Conservation (phyloP, 2,329 filamentous ascomycete genomes). For the Raffaelea arxii region DNA sequence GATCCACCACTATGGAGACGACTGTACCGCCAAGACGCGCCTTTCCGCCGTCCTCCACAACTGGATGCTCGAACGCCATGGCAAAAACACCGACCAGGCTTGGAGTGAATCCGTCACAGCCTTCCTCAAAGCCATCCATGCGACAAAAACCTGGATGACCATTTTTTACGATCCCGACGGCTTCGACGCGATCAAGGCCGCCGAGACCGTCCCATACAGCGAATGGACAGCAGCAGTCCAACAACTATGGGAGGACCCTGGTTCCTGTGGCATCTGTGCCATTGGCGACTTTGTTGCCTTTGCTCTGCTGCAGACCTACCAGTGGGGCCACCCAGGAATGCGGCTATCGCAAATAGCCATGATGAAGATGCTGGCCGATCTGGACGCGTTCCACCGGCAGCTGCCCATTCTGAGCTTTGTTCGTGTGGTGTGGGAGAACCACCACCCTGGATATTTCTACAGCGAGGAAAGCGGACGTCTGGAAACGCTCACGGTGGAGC, state of each 20-base stretch:
- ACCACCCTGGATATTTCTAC: conserved; percentile 17
- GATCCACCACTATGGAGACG: conserved; percentile 5
- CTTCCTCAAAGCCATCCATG: conserved; percentile 10
- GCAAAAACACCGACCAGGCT: conserved; percentile 11
- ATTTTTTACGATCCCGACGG: conserved; percentile 9
- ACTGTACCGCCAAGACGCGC: conserved; percentile 7
- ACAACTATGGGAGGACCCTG: conserved; percentile 7
- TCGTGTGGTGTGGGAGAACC: conserved; percentile 10
- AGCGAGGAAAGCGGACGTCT: conserved; percentile 12
- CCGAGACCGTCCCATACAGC: conserved; percentile 4
- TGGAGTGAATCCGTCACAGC: conserved; percentile 9
- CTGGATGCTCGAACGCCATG: conserved; percentile 14
- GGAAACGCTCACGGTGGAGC: conserved; percentile 8
- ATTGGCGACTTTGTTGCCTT: conserved; percentile 12
- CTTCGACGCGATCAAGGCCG: conserved; percentile 5
- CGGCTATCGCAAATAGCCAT: conserved; percentile 11
- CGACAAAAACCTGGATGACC: conserved; percentile 9
- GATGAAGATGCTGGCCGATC: conserved; percentile 21
- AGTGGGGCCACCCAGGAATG: conserved; percentile 15
- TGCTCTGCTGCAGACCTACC: conserved; percentile 12
- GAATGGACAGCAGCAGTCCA: conserved; percentile 1
- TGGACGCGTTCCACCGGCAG: conserved; percentile 22
- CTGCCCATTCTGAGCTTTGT: conserved; percentile 22
- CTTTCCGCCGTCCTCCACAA: conserved; percentile 17
- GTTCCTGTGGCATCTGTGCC: conserved; percentile 11